Percentiles rank a stretch among this genome's conserved stretches.
These are phyloP conservation scores for Apiospora hydei DNA, from an alignment of 2,329 filamentous ascomycete genomes.

Conservation along the genomic window DNA sequence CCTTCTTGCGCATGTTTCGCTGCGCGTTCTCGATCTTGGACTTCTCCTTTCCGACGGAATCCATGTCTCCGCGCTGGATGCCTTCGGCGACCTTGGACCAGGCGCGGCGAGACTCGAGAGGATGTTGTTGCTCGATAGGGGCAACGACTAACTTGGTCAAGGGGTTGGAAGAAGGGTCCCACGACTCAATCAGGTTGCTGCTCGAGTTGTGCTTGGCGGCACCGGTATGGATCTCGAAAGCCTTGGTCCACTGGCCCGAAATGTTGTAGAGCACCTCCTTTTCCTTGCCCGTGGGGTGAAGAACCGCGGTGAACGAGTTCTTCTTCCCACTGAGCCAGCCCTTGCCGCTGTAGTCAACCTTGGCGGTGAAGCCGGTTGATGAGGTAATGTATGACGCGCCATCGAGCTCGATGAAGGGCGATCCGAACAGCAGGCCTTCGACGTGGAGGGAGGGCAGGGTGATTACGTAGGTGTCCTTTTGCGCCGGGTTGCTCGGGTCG, in stretches of 20 bases:
- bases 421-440: slow-evolving; percentile 54
- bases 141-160: slow-evolving; percentile 43
- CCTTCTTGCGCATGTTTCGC: slow-evolving; percentile 69
- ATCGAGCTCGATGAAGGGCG: slow-evolving; percentile 56
- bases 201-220: slow-evolving; percentile 40
- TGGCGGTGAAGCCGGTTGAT: slow-evolving; percentile 53
- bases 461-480: slow-evolving; percentile 57
- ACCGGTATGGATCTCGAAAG: slow-evolving; percentile 44
- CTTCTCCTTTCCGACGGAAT: slow-evolving; percentile 75
- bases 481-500: slow-evolving; percentile 39
- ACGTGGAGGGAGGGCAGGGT: slow-evolving; percentile 57
- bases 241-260: slow-evolving; percentile 52
- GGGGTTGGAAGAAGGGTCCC: slow-evolving; percentile 46
- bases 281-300: slow-evolving; percentile 49
- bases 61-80: slow-evolving; percentile 78
- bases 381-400: slow-evolving; percentile 54
- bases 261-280: slow-evolving; percentile 47
- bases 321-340: slow-evolving; percentile 53
- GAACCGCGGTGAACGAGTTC: slow-evolving; percentile 54
- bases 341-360: slow-evolving; percentile 55
- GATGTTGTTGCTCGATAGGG: slow-evolving; percentile 74
- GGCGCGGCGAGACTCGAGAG: slow-evolving; percentile 80
- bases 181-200: slow-evolving; percentile 44
- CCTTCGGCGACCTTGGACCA: slow-evolving; percentile 80
- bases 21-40: slow-evolving; percentile 83